phyloP scores from a whole-genome alignment of 176 grass and related monocot species.

The Thalia dealbata region DNA sequence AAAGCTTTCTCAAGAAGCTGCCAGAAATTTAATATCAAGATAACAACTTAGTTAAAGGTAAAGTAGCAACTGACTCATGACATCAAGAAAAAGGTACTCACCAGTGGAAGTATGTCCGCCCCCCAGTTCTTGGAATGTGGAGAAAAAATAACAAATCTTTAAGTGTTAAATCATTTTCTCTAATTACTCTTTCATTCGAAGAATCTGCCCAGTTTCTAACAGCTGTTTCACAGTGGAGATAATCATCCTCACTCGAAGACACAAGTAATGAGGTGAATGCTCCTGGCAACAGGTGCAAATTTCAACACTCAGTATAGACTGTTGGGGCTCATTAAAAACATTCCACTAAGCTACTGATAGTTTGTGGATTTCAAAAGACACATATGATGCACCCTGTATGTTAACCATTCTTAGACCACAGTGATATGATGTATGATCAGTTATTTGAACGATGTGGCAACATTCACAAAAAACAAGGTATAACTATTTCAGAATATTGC shows the following conservation, averaged over 20 bases:
- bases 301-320: not conserved
- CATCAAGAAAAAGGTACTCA: conserved; percentile 11
- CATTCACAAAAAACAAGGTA: not conserved
- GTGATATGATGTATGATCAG: not conserved
- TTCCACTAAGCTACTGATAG: not conserved
- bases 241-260: conserved; percentile 21
- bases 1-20: conserved; percentile 87
- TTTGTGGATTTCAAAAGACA: not conserved
- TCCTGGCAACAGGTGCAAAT: not conserved
- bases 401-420: not conserved
- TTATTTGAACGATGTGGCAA: not conserved
- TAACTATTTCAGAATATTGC: not conserved
- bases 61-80: not conserved
- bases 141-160: conserved; percentile 94
- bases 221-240: conserved; percentile 44
- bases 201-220: conserved; percentile 60
- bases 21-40: conserved; percentile 1
- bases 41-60: not conserved
- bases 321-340: too few relatives aligned
- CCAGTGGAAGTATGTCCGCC: conserved; percentile 92
- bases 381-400: not conserved
- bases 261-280: not conserved
- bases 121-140: conserved; percentile 86
- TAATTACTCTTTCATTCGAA: conserved; percentile 20
- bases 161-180: conserved; percentile 49